phyloP scores from a whole-genome alignment of 1,139 yeast genomes.

The Magnusiomyces fungicola region DNA sequence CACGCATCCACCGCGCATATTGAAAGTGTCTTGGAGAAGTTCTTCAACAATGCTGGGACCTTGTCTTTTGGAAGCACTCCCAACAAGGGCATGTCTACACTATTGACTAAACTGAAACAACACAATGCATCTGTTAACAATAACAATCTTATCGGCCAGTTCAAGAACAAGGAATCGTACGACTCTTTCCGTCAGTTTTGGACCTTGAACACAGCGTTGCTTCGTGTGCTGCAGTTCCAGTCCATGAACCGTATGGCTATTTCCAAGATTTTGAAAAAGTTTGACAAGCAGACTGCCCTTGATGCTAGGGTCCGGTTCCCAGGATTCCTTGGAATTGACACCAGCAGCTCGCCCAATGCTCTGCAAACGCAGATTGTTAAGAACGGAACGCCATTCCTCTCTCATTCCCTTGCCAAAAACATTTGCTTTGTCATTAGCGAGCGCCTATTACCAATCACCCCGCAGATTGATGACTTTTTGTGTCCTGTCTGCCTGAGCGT shows the following conservation, averaged over 20 bases:
- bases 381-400: conserved; percentile 34
- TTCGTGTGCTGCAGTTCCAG: conserved; percentile 56
- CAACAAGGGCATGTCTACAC: no score
- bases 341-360: neutral
- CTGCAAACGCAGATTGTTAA: conserved; percentile 9
- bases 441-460: conserved; percentile 49
- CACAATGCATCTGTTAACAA: neutral
- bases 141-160: conserved; percentile 33
- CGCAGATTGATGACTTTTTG: conserved; percentile 66
- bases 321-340: conserved; percentile 11
- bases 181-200: conserved; percentile 46
- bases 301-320: conserved; percentile 34
- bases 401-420: conserved; percentile 47
- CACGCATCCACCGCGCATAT: conserved; percentile 5
- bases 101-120: neutral
- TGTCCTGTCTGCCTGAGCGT: conserved; percentile 67
- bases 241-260: conserved; percentile 57
- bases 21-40: neutral
- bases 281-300: conserved; percentile 63
- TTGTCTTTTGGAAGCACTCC: neutral
- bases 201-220: conserved; percentile 45
- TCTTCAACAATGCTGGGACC: neutral
- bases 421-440: conserved; percentile 51
- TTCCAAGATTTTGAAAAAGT: conserved; percentile 61
- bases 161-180: conserved; percentile 44